Evolutionary conservation across 345 rosid genomes (phyloP).

Genomic region (Corymbia maculata): DNA sequence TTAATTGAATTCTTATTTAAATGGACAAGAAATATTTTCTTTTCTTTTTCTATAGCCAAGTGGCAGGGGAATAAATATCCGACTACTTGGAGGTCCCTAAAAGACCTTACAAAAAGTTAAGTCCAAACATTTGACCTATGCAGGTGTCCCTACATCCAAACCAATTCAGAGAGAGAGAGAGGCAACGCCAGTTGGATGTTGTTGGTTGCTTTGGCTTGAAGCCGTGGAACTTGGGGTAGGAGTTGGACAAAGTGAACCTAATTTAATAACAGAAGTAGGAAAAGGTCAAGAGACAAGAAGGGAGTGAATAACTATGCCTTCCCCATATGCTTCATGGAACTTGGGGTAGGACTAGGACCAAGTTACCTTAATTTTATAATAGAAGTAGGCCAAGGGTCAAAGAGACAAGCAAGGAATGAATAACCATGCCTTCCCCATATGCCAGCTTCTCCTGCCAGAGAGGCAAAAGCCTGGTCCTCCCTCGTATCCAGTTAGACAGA

Average conservation of each 20-base stretch:
- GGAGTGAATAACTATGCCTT: neutral
- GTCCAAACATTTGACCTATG: neutral
- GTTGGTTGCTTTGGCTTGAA: neutral
- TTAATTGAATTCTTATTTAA: neutral
- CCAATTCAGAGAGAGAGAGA: neutral
- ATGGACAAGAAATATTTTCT: neutral
- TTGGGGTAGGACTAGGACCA: neutral
- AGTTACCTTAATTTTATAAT: neutral
- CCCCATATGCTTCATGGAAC: neutral
- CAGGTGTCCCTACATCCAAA: neutral
- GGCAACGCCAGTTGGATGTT: neutral
- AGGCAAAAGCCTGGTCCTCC: neutral
- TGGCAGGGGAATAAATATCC: neutral
- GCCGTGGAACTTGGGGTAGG: neutral
- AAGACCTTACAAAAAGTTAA: neutral
- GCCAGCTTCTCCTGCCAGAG: constrained; percentile 6
- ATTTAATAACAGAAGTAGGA: neutral
- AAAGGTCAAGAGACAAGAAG: neutral
- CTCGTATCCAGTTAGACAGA: neutral
- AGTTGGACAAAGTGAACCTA: neutral
- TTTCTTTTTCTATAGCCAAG: neutral
- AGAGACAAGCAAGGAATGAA: neutral
- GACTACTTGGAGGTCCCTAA: neutral
- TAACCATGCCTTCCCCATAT: neutral
- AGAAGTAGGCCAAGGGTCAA: neutral